Conservation (phyloP, 768 basidiomycete genomes). For the Naganishia randhawae region DNA sequence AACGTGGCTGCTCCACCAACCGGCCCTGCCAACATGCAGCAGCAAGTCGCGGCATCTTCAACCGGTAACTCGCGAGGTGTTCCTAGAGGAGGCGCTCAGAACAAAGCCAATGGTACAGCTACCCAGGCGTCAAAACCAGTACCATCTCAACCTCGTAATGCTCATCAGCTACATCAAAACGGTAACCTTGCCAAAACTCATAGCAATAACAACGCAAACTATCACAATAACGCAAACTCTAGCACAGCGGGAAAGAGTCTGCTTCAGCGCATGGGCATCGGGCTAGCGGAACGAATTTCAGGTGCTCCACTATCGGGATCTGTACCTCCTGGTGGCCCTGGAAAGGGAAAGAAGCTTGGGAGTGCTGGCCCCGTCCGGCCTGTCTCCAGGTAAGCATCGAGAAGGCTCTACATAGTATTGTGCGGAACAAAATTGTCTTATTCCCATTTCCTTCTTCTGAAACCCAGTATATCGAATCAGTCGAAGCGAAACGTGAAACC, state of each 20-base stretch:
- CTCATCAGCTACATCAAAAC: conserved; percentile 19
- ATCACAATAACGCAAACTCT: conserved; percentile 6
- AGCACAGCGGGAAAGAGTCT: conserved; percentile 20
- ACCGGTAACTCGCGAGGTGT: not conserved
- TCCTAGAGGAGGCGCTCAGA: not conserved
- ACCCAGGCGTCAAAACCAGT: not conserved
- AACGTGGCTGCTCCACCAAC: not conserved
- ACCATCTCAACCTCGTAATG: conserved; percentile 3
- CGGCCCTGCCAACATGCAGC: not conserved
- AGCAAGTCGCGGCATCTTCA: not conserved
- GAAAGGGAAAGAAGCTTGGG: not conserved
- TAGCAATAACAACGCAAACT: not conserved
- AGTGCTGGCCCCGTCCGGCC: conserved; percentile 1
- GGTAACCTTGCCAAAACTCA: not conserved
- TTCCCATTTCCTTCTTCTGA: not conserved
- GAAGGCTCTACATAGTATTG: not conserved
- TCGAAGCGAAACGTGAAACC: conserved; percentile 20
- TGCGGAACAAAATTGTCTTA: not conserved
- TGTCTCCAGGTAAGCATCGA: not conserved
- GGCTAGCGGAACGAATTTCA: conserved; percentile 21
- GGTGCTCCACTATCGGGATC: not conserved
- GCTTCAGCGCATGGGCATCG: conserved; percentile 23
- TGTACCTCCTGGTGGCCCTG: not conserved
- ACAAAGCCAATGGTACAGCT: not conserved
- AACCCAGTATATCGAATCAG: conserved; percentile 11